These are phyloP conservation scores for Saccharomycopsis fodiens DNA, from an alignment of 805 yeast species.

Conservation along the genomic window DNA sequence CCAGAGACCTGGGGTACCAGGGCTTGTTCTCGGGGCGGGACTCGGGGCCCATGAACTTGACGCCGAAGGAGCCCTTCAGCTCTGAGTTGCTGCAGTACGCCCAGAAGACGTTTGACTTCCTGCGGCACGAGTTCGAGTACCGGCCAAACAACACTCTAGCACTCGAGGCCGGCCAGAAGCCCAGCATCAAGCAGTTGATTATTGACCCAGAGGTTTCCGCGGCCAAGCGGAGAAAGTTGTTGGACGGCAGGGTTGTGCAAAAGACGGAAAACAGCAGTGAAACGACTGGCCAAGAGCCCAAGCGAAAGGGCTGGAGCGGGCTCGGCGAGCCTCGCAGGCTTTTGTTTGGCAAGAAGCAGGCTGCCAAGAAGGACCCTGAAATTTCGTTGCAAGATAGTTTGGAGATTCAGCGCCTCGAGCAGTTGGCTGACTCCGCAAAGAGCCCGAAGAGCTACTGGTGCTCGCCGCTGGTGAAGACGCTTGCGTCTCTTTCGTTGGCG, in stretches of 20 bases:
- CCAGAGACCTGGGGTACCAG: conserved; percentile 1
- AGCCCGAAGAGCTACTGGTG: conserved; percentile 56
- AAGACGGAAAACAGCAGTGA: neutral
- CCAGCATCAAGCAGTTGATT: conserved; percentile 29
- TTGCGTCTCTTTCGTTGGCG: conserved; percentile 35
- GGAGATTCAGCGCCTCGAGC: neutral
- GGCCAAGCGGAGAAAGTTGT: conserved; percentile 34
- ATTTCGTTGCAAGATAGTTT: neutral
- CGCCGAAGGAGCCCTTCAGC: conserved; percentile 11
- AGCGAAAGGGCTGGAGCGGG: conserved; percentile 1
- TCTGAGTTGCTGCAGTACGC: conserved; percentile 7
- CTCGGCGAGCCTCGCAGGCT: conserved; percentile 6
- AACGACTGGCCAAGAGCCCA: neutral
- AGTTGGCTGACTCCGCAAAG: conserved; percentile 7
- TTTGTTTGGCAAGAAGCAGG: neutral
- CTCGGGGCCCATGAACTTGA: conserved; percentile 8
- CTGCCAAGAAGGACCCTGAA: neutral
- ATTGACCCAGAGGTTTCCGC: conserved; percentile 37
- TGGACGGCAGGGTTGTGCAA: conserved; percentile 23
- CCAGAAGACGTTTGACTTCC: conserved; percentile 7
- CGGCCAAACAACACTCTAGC: neutral
- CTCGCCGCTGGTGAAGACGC: conserved; percentile 50
- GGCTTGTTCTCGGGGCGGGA: conserved; percentile 12
- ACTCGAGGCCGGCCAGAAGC: neutral
- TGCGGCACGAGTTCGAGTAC: neutral